phyloP scores from a whole-genome alignment of 345 rosid genomes.

The Moricandia moricandioides region DNA sequence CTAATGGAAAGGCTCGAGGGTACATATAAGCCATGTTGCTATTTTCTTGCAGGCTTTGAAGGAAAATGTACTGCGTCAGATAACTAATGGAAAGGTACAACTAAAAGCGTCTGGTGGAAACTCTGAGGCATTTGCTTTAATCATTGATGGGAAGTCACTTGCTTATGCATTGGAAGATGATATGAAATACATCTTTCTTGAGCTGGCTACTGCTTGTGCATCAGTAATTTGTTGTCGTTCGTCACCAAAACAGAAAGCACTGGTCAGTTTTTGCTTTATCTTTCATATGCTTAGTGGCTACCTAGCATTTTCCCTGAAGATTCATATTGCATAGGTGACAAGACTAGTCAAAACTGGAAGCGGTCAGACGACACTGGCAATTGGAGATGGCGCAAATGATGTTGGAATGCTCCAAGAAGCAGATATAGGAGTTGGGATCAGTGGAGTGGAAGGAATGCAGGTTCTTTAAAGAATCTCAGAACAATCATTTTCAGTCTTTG shows the following conservation, averaged over 20 bases:
- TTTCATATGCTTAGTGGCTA: slow-evolving; percentile 13
- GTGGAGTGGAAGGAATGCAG: slow-evolving; percentile 99
- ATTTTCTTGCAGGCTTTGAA: slow-evolving; percentile 58
- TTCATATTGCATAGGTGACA: slow-evolving; percentile 60
- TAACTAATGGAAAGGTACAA: slow-evolving; percentile 60
- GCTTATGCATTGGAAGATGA: slow-evolving; percentile 85
- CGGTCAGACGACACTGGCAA: slow-evolving; percentile 77
- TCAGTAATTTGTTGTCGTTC: slow-evolving; percentile 98
- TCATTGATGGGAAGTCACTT: slow-evolving; percentile 96
- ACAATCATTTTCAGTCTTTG: slow-evolving; percentile 11
- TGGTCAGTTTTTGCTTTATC: slow-evolving; percentile 51
- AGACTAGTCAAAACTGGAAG: slow-evolving; percentile 83
- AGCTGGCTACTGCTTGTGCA: slow-evolving; percentile 80
- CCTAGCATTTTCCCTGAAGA: slow-evolving; percentile 17
- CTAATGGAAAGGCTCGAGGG: not conserved
- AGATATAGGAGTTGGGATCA: slow-evolving; percentile 92
- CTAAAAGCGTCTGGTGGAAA: slow-evolving; percentile 47
- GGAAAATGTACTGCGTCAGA: slow-evolving; percentile 60
- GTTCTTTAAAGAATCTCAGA: slow-evolving; percentile 34
- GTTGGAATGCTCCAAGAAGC: slow-evolving; percentile 99
- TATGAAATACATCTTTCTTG: slow-evolving; percentile 61
- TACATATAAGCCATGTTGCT: not conserved
- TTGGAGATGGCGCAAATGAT: slow-evolving; percentile 98
- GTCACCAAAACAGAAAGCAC: slow-evolving; percentile 95
- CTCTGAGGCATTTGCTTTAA: slow-evolving; percentile 67